Base-by-base conservation (phyloP, 345 rosid species). In the Hibiscus mutabilis region DNA sequence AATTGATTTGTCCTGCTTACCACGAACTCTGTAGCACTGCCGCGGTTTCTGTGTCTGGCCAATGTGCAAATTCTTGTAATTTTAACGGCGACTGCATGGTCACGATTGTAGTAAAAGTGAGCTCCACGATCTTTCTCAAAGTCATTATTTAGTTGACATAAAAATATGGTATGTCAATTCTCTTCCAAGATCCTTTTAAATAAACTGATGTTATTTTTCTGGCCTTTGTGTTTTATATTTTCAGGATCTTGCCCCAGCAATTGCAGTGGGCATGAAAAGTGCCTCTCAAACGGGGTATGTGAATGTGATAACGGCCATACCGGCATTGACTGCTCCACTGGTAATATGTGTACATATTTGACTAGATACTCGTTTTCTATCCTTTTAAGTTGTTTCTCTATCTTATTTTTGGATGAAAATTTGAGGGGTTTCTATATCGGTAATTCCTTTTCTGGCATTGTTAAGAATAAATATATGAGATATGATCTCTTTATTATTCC, bases 251-350 rank as follows among this genome's bases (percentile, higher is more conserved):
- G 99, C 81, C 98, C 97, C 35, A 85, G 81, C 66, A 88, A 89
- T 75, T 96, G 99, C 79, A 88, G 69, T 56, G 88, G 91, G 12
- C 90, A 27, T 65, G 99, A 98, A 60, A 86, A 82, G 82, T 96
- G 99, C 86, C 88, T 87, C 49, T 66, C 83, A 53, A 83, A 78
- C 60, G 99, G 98, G 68, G 79, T 83, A 22, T 96, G 99, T 76
- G 77, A 73, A 76, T 96, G 99, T 70, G 80, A 81, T 53, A 86
- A 85, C 52, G 88, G 97, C 64, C 91, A 78, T 80, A 86, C 98
- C 16, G 99, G 99, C 75, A 74, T 88, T 1, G 99, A 96, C 84
- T 96, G 99, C 79, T 89, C 98, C 52, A 96, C 99, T 8, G 99
- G 99, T 96, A 79, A 72, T 72, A 31, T 58, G 27, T 47, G 31